Evolutionary conservation across 257 asterid genomes (phyloP), one percentile per base, ranked within the genome.

Genomic region (Fraxinus pennsylvanica): DNA sequence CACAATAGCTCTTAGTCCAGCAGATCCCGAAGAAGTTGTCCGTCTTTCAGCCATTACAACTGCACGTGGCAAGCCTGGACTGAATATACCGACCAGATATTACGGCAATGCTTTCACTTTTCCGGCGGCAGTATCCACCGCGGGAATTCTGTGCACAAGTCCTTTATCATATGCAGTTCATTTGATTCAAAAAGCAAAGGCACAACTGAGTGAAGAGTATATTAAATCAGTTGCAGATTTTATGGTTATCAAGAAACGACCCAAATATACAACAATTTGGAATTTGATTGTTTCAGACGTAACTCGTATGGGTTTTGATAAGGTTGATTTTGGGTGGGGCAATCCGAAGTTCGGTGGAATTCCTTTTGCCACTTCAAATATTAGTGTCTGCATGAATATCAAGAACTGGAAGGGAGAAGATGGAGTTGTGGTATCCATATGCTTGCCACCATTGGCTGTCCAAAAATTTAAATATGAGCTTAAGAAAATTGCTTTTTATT

Each of bases 371-470:
- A 9, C 47, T 32, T 15, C 47, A 9, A 19, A 17, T 7, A 50
- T 25, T 54, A 74, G 67, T 54, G 29, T 33, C 19, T 74, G 6
- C 50, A 29, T 6, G 3, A 32, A 32, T 5, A 2, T 30, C 12
- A 57, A 74, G 9, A 61, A 69, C 7, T 1, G 30, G 10, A 5
- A 17, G 7, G 66, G 77, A 10, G 74, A 75, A 10, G 68, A 21
- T 33, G 77, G 80, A 4, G 43, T 80, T 22, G 4, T 75, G 54
- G 77, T 74, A 29, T 77, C 80, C 22, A 33, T 81, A 9, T 70
- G 76, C 65, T 75, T 81, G 80, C 80, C 80, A 5, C 3, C 61
- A 43, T 17, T 59, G 5, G 74, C 77, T 8, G 25, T 69, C 54
- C 69, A 71, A 14, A 70, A 35, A 80, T 71, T 81, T 17, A 45